Percentiles rank a stretch among this genome's conserved stretches.
These are phyloP conservation scores for Penicillium frequentans DNA, from an alignment of 2,329 filamentous ascomycete genomes.

Conservation along the genomic window DNA sequence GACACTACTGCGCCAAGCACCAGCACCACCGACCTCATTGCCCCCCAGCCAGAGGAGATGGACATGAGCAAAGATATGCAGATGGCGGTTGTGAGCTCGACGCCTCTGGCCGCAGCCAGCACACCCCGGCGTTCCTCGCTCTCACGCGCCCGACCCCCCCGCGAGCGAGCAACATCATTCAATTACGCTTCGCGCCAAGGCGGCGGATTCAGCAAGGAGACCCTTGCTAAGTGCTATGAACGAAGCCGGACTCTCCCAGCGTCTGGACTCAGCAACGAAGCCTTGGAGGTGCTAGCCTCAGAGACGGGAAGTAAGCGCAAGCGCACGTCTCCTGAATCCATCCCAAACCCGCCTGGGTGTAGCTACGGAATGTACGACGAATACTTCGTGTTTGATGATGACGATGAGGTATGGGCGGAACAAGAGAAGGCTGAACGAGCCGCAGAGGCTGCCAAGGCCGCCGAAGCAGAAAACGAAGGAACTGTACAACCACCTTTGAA, in stretches of 20 bases:
- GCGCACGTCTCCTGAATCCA: constrained; percentile 39
- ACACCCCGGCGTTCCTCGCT: not conserved
- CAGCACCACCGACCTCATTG: not conserved
- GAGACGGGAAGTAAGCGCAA: constrained; percentile 37
- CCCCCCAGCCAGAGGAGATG: not conserved
- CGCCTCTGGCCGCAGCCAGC: not conserved
- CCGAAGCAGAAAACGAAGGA: not conserved
- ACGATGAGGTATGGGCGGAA: constrained; percentile 30
- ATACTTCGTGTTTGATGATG: constrained; percentile 36
- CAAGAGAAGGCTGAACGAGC: constrained; percentile 6
- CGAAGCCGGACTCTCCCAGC: not conserved
- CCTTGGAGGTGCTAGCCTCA: not conserved
- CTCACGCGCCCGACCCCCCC: not conserved
- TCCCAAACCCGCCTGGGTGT: constrained; percentile 41
- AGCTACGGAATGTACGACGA: constrained; percentile 44
- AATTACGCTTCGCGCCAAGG: not conserved
- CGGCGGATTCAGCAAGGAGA: constrained; percentile 3
- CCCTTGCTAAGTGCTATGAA: constrained; percentile 7
- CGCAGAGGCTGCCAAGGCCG: constrained; percentile 6
- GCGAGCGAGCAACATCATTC: not conserved
- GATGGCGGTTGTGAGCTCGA: not conserved
- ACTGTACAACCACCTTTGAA: constrained; percentile 4
- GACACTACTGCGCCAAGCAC: not conserved
- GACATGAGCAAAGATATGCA: not conserved
- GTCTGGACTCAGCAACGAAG: constrained; percentile 8